These are phyloP conservation scores for Immersiella caudata DNA, from an alignment of 495 filamentous ascomycete species.

Conservation along the genomic window DNA sequence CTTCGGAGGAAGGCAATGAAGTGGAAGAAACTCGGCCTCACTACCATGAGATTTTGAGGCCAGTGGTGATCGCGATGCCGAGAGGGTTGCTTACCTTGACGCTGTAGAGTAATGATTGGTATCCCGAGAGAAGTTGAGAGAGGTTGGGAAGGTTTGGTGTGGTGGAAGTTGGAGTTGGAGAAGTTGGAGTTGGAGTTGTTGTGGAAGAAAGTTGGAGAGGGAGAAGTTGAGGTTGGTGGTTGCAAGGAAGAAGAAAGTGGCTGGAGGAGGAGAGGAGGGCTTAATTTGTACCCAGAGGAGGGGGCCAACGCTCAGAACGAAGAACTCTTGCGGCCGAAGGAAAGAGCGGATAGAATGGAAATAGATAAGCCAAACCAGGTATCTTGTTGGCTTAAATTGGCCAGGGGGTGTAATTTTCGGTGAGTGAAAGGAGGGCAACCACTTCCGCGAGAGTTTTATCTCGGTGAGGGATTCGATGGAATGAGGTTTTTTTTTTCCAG, in stretches of 20 bases:
- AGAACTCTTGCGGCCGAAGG: neutral
- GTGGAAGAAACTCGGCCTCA: too few relatives aligned
- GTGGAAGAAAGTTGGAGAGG: neutral
- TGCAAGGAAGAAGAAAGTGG: constrained; percentile 7
- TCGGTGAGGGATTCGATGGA: too few relatives aligned
- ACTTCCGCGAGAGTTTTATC: too few relatives aligned
- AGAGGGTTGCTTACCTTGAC: neutral
- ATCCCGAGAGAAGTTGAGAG: neutral
- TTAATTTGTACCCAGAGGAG: constrained; percentile 6
- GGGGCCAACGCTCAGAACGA: neutral
- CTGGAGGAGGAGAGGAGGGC: constrained; percentile 11
- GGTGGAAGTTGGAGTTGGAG: neutral
- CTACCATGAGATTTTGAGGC: too few relatives aligned
- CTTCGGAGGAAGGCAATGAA: too few relatives aligned
- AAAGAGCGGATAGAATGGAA: neutral
- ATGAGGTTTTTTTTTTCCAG: too few relatives aligned
- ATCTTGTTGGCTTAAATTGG: too few relatives aligned
- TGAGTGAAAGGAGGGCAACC: too few relatives aligned
- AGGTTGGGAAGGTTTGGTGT: neutral
- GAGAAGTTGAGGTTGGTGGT: constrained; percentile 10
- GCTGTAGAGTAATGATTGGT: neutral
- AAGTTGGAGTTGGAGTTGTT: constrained; percentile 8
- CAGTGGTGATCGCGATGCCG: neutral
- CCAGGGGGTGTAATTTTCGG: too few relatives aligned
- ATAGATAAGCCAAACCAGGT: neutral